These are phyloP conservation scores for Setomelanomma holmii DNA, from an alignment of 2,329 filamentous ascomycete genomes.

Conservation along the genomic window DNA sequence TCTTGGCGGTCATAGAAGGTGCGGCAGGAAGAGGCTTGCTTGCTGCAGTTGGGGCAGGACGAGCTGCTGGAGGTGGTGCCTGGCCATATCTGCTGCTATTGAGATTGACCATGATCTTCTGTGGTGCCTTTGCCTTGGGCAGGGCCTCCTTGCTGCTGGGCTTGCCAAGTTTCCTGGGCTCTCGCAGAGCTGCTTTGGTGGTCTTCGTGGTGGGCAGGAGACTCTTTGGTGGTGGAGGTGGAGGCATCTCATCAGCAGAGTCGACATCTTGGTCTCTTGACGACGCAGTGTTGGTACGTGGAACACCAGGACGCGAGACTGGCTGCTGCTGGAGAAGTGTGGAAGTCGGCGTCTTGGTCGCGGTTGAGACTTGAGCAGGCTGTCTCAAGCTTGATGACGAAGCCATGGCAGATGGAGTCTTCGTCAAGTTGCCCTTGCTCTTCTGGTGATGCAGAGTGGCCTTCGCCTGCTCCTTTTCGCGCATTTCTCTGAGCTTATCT, in stretches of 20 bases:
- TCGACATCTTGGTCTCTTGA: conserved; percentile 44
- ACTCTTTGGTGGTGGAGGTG: conserved; percentile 64
- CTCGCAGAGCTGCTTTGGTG: conserved; percentile 39
- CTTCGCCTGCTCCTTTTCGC: conserved; percentile 74
- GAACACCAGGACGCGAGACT: conserved; percentile 32
- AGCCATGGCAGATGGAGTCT: conserved; percentile 57
- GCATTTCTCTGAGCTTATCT: conserved; percentile 71
- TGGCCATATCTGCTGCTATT: conserved; percentile 58
- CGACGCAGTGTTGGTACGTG: conserved; percentile 39
- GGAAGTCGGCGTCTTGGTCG: conserved; percentile 59
- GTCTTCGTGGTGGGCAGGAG: conserved; percentile 58
- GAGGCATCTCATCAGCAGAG: conserved; percentile 64
- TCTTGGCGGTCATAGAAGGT: conserved; percentile 27
- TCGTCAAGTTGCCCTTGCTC: conserved; percentile 49
- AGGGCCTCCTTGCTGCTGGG: conserved; percentile 65
- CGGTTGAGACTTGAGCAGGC: conserved; percentile 18
- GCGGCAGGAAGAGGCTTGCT: conserved; percentile 33
- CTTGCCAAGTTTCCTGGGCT: conserved; percentile 62
- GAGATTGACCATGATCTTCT: conserved; percentile 69
- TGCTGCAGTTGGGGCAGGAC: conserved; percentile 51
- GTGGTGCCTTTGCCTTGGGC: conserved; percentile 68
- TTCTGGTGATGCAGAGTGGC: conserved; percentile 57
- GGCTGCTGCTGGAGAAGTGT: conserved; percentile 37
- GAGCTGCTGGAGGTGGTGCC: conserved; percentile 61
- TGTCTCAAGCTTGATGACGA: conserved; percentile 41